These are phyloP conservation scores for Phytopythium cucurbitacearum DNA, from an alignment of 352 stramenopile genomes.

Conservation along the genomic window DNA sequence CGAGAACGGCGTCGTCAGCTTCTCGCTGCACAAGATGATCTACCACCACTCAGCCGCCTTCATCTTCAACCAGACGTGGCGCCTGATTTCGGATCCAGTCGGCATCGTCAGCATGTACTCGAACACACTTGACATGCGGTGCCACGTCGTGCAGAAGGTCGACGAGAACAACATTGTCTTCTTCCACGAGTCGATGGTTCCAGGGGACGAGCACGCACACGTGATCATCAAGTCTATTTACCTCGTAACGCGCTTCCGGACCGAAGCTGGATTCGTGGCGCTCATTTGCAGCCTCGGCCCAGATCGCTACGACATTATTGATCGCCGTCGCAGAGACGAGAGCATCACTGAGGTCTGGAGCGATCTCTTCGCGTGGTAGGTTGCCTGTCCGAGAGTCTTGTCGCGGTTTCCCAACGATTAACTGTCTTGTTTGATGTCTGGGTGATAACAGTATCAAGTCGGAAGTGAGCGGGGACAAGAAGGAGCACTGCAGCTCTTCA, in stretches of 20 bases:
- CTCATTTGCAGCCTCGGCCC: conserved; percentile 3
- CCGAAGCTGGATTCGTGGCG: neutral
- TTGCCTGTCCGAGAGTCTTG: neutral
- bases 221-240: conserved; percentile 4
- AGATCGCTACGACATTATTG: conserved; percentile 3
- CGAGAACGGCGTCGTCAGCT: conserved; percentile 2
- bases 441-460: conserved; percentile 2
- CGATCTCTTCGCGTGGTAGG: conserved; percentile 5
- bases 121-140: conserved; percentile 2
- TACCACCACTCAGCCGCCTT: conserved; percentile 3
- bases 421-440: neutral
- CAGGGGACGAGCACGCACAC: neutral
- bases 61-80: conserved; percentile 5
- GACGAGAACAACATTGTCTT: conserved; percentile 6
- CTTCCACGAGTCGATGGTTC: neutral
- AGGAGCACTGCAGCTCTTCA: neutral
- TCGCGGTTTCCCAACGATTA: neutral
- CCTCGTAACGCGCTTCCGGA: conserved; percentile 2
- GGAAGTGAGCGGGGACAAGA: neutral
- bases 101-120: neutral
- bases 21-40: conserved; percentile 1
- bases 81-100: neutral
- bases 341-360: neutral
- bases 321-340: neutral
- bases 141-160: conserved; percentile 5